Conservation (phyloP, 352 stramenopile genomes). For the Globisporangium carolinianum region DNA sequence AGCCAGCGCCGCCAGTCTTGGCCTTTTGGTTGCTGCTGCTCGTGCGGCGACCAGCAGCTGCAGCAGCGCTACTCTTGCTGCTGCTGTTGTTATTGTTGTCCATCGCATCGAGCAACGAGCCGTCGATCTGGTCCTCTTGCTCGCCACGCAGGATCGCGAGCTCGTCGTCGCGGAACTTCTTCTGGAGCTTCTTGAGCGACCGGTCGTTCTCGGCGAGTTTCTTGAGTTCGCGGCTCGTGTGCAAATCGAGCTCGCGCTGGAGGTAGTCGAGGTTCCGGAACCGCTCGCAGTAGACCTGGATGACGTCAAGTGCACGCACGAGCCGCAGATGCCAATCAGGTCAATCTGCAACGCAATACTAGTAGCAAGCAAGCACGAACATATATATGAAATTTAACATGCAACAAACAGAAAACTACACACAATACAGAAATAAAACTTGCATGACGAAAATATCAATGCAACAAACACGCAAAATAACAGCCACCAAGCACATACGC, state of each 20-base stretch:
- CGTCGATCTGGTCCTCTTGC: slow-evolving; percentile 76
- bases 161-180: slow-evolving; percentile 90
- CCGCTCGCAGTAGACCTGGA: slow-evolving; percentile 85
- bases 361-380: neutral
- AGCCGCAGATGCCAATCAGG: too few relatives aligned
- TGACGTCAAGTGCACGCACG: neutral
- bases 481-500: too few relatives aligned
- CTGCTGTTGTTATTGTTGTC: slow-evolving; percentile 36
- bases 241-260: slow-evolving; percentile 89
- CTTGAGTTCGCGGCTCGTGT: slow-evolving; percentile 83
- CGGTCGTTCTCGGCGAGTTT: slow-evolving; percentile 85
- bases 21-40: slow-evolving; percentile 47
- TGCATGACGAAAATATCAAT: too few relatives aligned
- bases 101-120: slow-evolving; percentile 36
- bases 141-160: slow-evolving; percentile 82
- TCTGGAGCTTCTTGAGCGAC: slow-evolving; percentile 90
- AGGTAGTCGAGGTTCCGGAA: slow-evolving; percentile 97
- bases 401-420: too few relatives aligned
- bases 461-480: too few relatives aligned
- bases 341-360: neutral
- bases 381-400: too few relatives aligned
- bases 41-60: slow-evolving; percentile 21
- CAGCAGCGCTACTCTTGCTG: slow-evolving; percentile 17
- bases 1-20: slow-evolving; percentile 3
- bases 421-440: too few relatives aligned